Base-by-base conservation (phyloP, 78 protist genomes). In the Guillardia theta region DNA sequence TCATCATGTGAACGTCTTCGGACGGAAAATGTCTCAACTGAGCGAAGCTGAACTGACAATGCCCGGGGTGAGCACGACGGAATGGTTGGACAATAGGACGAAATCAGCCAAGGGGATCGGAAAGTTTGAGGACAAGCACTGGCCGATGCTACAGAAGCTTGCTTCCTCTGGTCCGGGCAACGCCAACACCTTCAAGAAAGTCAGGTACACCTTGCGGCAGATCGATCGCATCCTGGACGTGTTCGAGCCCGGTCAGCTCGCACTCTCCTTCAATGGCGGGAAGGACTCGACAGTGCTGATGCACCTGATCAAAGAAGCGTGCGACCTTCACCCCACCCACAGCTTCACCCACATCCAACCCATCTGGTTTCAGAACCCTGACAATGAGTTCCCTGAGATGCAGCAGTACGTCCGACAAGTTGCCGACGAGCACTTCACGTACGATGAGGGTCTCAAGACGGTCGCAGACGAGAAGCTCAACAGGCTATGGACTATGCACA, bases 341-440 rank as follows among this genome's bases (percentile, higher is more conserved):
- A 43, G 44, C 90, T 78, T 78, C 48, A 78, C 90, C 37, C 90
- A 78, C 48, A 30, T 78, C 48, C 90, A 78, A 48, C 90, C 90
- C 15, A 78, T 78, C 18, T 78, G 90, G 90, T 78, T 78, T 30
- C 88, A 39, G 48, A 37, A 78, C 90, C 90, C 90, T 18, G 48
- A 9, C 24, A 45, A 78, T 1, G 90, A 78, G 48, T 43, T 78
- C 12, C 90, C 90, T 19, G 90, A 18, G 48, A 18, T 78, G 21
- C 10, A 43, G 45, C 37, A 78, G 33, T 78, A 78, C 48, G 90
- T 78, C 30, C 41, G 18, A 43, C 24, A 78, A n/a, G 33, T 43
- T 1, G 90, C 90, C 44, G 10, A 15, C 41, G 48, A 12, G 30
- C 33, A 78, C 45, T 78, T 78, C 48, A 78, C 90, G 90, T n/a